A percentile compares a stretch with the other conserved stretches of the same genome.
These are phyloP conservation scores for Naganishia vaughanmartiniae DNA, from an alignment of 768 basidiomycete species.

Conservation along the genomic window DNA sequence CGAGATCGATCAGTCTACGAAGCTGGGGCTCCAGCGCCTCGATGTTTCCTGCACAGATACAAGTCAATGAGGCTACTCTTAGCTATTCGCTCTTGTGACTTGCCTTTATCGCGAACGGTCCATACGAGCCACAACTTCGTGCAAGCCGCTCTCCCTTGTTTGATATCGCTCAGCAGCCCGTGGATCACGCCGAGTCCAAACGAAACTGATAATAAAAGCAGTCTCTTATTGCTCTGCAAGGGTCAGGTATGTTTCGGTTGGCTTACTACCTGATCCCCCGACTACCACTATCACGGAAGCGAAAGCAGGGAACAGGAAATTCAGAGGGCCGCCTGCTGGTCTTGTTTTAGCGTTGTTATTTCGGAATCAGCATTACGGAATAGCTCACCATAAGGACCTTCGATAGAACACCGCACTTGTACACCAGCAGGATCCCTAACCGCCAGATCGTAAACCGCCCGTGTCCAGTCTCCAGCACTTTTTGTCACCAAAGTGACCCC, in stretches of 20 bases:
- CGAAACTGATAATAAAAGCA: slow-evolving; percentile 15
- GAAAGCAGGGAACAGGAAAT: slow-evolving; percentile 34
- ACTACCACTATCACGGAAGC: slow-evolving; percentile 33
- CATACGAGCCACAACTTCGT: slow-evolving; percentile 30
- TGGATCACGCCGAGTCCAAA: slow-evolving; percentile 31
- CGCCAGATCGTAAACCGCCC: slow-evolving; percentile 29
- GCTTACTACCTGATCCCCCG: slow-evolving; percentile 34
- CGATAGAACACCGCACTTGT: slow-evolving; percentile 23
- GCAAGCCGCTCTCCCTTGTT: slow-evolving; percentile 18
- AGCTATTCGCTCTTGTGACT: neutral
- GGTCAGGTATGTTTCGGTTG: neutral
- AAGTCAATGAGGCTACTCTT: slow-evolving; percentile 1
- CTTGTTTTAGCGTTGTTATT: neutral
- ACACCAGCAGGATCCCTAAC: neutral
- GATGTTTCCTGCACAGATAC: slow-evolving; percentile 25
- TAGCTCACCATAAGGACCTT: slow-evolving; percentile 32
- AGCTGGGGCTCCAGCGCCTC: slow-evolving; percentile 25
- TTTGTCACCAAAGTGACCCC: slow-evolving; percentile 28
- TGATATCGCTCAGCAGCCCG: slow-evolving; percentile 33
- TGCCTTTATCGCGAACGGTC: slow-evolving; percentile 31
- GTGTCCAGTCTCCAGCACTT: slow-evolving; percentile 33
- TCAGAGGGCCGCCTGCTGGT: slow-evolving; percentile 27
- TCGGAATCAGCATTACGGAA: neutral
- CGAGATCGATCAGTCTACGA: slow-evolving; percentile 15
- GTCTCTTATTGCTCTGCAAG: neutral